These are phyloP conservation scores for Termitomyces sp. DNA, from an alignment of 768 basidiomycete genomes.

Conservation along the genomic window DNA sequence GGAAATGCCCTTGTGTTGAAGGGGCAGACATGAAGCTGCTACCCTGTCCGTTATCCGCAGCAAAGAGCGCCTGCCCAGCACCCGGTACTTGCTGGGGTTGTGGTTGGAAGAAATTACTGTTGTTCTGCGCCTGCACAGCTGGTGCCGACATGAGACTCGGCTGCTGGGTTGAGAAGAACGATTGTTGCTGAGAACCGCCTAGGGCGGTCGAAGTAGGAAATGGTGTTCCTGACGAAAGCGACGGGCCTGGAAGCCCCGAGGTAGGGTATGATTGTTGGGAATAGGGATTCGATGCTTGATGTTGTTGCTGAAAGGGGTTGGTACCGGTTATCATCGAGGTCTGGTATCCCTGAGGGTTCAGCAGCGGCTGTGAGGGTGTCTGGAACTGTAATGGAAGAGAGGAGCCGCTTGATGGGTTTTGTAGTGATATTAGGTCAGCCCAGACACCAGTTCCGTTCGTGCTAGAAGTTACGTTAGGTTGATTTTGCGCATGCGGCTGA, in stretches of 20 bases:
- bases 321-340: conserved; percentile 23
- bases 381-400: conserved; percentile 54
- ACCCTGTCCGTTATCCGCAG: conserved; percentile 14
- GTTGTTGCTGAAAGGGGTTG: conserved; percentile 28
- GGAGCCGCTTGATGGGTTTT: conserved; percentile 41
- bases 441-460: conserved; percentile 46
- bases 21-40: conserved; percentile 28
- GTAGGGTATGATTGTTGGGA: conserved; percentile 21
- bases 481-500: conserved; percentile 22
- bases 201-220: conserved; percentile 6
- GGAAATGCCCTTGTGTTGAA: conserved; percentile 27
- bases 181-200: conserved; percentile 14
- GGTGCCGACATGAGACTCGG: conserved; percentile 21
- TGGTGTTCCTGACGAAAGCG: conserved; percentile 1
- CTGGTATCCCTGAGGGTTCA: conserved; percentile 17
- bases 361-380: conserved; percentile 10
- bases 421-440: conserved; percentile 55
- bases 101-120: conserved; percentile 20
- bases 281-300: conserved; percentile 28
- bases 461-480: conserved; percentile 17
- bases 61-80: conserved; percentile 11
- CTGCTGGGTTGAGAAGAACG: conserved; percentile 24
- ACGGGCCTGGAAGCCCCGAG: conserved; percentile 8
- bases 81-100: conserved; percentile 23
- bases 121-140: conserved; percentile 13